These are phyloP conservation scores for Gracilaria vermiculophylla DNA, from an alignment of 23 red algal genomes.

Conservation along the genomic window DNA sequence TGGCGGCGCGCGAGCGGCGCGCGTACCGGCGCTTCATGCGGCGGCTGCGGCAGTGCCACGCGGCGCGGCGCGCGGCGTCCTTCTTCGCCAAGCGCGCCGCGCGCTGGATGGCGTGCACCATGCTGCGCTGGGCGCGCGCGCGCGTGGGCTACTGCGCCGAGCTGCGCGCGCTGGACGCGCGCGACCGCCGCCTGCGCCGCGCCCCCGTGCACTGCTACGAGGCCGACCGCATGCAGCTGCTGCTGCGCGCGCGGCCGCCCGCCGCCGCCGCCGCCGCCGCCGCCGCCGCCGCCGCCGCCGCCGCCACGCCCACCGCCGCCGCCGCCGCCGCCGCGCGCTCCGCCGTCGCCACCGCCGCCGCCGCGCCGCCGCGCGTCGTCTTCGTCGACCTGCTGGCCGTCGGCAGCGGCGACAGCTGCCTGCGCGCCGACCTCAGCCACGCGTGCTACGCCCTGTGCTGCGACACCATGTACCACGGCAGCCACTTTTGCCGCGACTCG, in stretches of 20 bases:
- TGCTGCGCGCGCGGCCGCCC: too few species aligned
- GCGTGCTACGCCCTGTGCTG: conserved; percentile 24
- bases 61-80: not conserved
- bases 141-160: conserved; percentile 5
- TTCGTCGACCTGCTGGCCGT: not conserved
- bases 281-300: too few species aligned
- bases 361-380: not conserved
- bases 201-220: not conserved
- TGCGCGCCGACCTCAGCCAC: not conserved
- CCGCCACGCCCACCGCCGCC: too few species aligned
- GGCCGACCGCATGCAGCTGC: not conserved
- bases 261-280: too few species aligned
- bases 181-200: not conserved
- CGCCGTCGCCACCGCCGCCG: not conserved
- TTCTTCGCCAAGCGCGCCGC: not conserved
- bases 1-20: not conserved
- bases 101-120: conserved; percentile 15
- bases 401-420: not conserved
- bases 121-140: not conserved
- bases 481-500: not conserved
- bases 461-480: conserved; percentile 23
- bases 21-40: not conserved
- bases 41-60: not conserved
- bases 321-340: not conserved
- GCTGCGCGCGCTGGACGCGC: not conserved